A percentile compares a stretch with the other conserved stretches of the same genome.
phyloP scores from a whole-genome alignment of 352 stramenopile genomes.

The Phytophthora niederhauseri region DNA sequence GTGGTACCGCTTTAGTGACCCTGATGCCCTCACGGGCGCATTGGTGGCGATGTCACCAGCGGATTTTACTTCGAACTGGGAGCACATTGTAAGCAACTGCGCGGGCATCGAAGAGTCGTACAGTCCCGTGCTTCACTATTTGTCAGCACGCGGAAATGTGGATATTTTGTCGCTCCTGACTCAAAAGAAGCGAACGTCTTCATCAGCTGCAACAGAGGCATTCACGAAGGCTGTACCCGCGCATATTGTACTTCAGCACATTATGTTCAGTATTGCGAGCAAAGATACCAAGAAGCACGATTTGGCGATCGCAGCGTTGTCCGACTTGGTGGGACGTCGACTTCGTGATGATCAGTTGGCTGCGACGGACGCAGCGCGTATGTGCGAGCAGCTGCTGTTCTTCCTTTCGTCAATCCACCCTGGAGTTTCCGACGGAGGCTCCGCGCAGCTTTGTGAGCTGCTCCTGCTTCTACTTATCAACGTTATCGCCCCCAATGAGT shows the following conservation, averaged over 20 bases:
- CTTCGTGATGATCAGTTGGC: conserved; percentile 13
- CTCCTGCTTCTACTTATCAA: conserved; percentile 43
- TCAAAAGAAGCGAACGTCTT: conserved; percentile 18
- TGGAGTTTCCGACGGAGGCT: neutral
- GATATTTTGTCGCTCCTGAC: conserved; percentile 44
- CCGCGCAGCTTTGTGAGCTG: conserved; percentile 40
- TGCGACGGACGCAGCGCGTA: conserved; percentile 32
- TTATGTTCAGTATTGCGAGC: conserved; percentile 29
- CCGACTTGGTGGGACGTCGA: conserved; percentile 22
- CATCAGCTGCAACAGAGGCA: neutral
- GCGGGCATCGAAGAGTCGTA: conserved; percentile 37
- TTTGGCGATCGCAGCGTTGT: conserved; percentile 17
- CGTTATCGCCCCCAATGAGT: conserved; percentile 27
- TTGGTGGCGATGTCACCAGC: conserved; percentile 29
- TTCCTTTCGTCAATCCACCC: conserved; percentile 31
- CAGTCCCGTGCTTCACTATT: conserved; percentile 54
- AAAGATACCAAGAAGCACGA: conserved; percentile 29
- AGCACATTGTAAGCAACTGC: conserved; percentile 45
- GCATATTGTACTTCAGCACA: conserved; percentile 34
- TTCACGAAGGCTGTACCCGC: conserved; percentile 31
- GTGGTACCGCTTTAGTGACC: conserved; percentile 33
- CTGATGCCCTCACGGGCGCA: conserved; percentile 30
- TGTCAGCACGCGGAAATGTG: conserved; percentile 48
- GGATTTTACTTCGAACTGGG: conserved; percentile 40
- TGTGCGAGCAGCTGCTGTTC: conserved; percentile 62